A percentile compares a stretch with the other conserved stretches of the same genome.
Conservation (phyloP, 2,329 filamentous ascomycete species). For the Talaromyces verruculosus region DNA sequence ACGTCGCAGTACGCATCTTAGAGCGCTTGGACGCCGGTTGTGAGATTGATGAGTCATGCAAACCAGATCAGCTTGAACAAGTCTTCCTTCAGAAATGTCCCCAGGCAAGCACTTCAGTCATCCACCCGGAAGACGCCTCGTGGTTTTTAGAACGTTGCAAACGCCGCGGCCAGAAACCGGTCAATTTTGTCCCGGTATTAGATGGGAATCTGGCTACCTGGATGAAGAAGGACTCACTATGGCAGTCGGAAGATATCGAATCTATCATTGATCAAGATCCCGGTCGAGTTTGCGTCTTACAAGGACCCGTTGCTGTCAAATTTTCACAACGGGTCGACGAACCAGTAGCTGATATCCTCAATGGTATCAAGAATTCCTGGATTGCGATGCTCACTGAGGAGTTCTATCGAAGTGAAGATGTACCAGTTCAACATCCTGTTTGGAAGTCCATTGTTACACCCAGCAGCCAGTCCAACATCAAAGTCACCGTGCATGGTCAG, state of each 20-base stretch:
- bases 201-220: conserved; percentile 98
- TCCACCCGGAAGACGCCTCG: background rate
- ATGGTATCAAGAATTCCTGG: conserved; percentile 72
- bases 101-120: background rate
- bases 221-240: conserved; percentile 99
- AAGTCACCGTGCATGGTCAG: background rate
- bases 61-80: background rate
- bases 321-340: conserved; percentile 85
- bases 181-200: conserved; percentile 88
- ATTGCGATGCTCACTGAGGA: background rate
- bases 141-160: conserved; percentile 57
- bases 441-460: background rate
- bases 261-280: conserved; percentile 95
- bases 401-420: background rate
- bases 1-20: conserved; percentile 60
- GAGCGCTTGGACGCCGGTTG: background rate
- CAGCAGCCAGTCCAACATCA: background rate
- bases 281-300: conserved; percentile 89
- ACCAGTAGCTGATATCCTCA: conserved; percentile 90
- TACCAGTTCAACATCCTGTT: background rate
- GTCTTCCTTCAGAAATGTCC: conserved; percentile 1
- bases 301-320: conserved; percentile 90
- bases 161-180: conserved; percentile 88
- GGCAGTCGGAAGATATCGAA: conserved; percentile 97
- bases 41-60: background rate